Evolutionary conservation across 345 rosid genomes (phyloP), one percentile per base, ranked within the genome.

Genomic region (Salix exigua): DNA sequence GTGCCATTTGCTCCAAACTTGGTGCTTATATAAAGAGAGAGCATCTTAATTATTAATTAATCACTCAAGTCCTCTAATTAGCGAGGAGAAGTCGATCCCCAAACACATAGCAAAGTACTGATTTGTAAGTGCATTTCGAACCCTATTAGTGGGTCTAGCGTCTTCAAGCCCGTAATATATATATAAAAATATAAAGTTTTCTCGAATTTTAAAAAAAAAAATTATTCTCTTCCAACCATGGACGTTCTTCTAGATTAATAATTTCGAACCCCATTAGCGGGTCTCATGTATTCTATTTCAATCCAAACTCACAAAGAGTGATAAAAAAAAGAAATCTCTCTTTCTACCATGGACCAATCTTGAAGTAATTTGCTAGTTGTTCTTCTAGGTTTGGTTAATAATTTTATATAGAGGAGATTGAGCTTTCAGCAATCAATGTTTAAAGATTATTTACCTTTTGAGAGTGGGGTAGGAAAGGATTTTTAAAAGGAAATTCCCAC

Each of bases 401-500:
- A 53, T 70, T 26, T 77, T 58, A 60, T 69, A 23, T 11, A 44
- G 78, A 44, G 78, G 55, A 77, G 51, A 63, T 51, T 12, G 17
- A 18, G 38, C 69, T 67, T 66, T 23, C 69, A 30, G 1, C 23
- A 58, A 17, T n/a, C 44, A 51, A 30, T 17, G 48, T 21, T 58
- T 72, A 78, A 81, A 73, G 80, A 80, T 50, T 76, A 81, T 42
- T 76, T 68, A 53, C 84, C 75, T 88, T 85, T 80, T n/a, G 67
- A 38, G 68, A 79, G 88, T 82, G 87, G 91, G 88, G 80, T 63
- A 82, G 28, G 77, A 76, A 81, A 74, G 73, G 82, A 68, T 68
- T 75, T 67, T 61, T 44, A 83, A 88, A 87, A 78, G 88, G 82
- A 88, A 92, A 87, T 91, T 86, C 97, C 99, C 96, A 93, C 97